Conservation (phyloP, 495 filamentous ascomycete genomes). For the Penicillium coffeae region DNA sequence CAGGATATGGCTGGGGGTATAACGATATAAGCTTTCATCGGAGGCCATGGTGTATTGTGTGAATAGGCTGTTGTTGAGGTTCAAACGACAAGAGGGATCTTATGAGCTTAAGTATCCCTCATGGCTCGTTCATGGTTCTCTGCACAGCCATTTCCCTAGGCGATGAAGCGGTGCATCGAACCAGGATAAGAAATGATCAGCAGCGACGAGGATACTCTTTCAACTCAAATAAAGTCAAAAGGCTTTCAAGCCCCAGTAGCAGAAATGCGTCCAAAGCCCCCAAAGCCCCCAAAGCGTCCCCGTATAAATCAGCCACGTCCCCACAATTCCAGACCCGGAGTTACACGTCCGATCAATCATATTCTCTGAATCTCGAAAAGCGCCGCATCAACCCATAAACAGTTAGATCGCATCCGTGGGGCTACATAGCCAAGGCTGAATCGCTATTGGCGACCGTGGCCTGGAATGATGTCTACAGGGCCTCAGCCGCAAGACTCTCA, state of each 20-base stretch:
- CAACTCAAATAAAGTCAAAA: not conserved
- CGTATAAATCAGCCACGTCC: not conserved
- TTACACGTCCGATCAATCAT: not conserved
- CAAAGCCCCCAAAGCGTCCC: too few species aligned
- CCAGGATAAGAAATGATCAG: constrained; percentile 1
- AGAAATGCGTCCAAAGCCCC: too few species aligned
- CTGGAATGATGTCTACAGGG: not conserved
- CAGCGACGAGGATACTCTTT: not conserved
- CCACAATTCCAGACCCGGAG: not conserved
- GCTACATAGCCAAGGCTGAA: not conserved
- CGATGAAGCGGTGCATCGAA: constrained; percentile 3
- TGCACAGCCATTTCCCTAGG: not conserved
- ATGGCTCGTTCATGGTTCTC: not conserved
- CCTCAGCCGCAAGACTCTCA: not conserved
- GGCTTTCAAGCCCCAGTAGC: not conserved
- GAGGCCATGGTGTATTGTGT: constrained; percentile 9
- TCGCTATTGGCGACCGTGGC: not conserved
- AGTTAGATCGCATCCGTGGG: not conserved
- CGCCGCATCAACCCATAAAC: not conserved
- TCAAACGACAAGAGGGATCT: not conserved
- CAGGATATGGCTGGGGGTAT: constrained; percentile 37
- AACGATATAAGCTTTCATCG: constrained; percentile 23
- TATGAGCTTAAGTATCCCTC: not conserved
- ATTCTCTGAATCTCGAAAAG: not conserved
- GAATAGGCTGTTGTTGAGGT: not conserved